phyloP scores from a whole-genome alignment of 163 green algal genomes.

The Volvox carteri region DNA sequence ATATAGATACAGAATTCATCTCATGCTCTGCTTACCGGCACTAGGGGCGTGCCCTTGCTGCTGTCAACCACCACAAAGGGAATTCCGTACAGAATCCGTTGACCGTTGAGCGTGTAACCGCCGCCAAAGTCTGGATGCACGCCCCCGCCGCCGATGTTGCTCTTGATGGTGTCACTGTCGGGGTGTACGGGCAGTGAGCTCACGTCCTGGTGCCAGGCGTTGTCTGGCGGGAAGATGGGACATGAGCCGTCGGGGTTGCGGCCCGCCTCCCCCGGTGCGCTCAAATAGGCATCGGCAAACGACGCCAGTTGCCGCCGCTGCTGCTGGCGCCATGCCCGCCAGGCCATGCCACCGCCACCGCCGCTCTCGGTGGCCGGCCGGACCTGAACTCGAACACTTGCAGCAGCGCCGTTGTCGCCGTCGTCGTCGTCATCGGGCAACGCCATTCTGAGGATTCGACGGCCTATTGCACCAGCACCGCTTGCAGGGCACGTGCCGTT shows the following conservation, averaged over 20 bases:
- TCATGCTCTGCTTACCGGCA: conserved; percentile 27
- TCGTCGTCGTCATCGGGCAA: too few relatives aligned
- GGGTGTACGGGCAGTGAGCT: conserved; percentile 43
- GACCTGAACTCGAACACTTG: too few relatives aligned
- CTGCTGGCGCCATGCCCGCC: too few relatives aligned
- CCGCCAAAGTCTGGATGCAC: conserved; percentile 53
- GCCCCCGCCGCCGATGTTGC: conserved; percentile 23
- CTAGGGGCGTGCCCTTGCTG: conserved; percentile 22
- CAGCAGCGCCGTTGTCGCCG: too few relatives aligned
- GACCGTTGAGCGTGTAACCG: neutral
- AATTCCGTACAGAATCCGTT: conserved; percentile 55
- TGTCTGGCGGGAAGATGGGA: conserved; percentile 42
- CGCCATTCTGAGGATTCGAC: too few relatives aligned
- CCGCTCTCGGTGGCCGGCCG: too few relatives aligned
- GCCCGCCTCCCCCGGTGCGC: conserved; percentile 23
- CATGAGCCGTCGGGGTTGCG: conserved; percentile 55
- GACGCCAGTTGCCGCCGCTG: too few relatives aligned
- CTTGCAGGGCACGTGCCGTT: conserved; percentile 3
- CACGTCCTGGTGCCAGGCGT: conserved; percentile 49
- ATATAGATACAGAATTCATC: too few relatives aligned
- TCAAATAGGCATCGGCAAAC: neutral
- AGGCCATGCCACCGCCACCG: too few relatives aligned
- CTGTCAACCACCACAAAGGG: conserved; percentile 44
- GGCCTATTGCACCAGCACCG: too few relatives aligned
- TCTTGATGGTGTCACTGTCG: conserved; percentile 51